Base-by-base conservation (phyloP, 495 filamentous ascomycete species). In the Aeminium ludgeri region DNA sequence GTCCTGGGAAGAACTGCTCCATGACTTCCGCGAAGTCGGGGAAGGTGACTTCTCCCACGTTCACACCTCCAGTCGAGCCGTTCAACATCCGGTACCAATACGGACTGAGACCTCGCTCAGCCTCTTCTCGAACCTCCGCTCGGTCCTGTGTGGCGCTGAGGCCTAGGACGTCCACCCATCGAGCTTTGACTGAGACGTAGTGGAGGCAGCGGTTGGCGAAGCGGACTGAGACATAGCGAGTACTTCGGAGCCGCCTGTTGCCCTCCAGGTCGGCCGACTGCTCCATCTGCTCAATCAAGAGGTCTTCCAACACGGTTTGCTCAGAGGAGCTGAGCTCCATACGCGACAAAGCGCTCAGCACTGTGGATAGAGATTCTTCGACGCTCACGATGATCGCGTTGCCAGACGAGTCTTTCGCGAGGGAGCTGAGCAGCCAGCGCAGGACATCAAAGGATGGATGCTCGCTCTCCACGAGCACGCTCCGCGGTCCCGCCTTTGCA, bases 181-280 rank as follows among this genome's bases (percentile, higher is more conserved):
- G 73, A 30, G 78, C 89, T 16, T 74, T 65, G 10, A 84, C 67
- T 52, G 91, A 83, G 28, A 61, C 65, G 46, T 79, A 95, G 1
- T 78, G 74, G 10, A 97, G 65, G 51, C 84, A 92, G n/a, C 80
- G 67, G 50, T 95, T 95, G 2, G 85, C 80, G 65, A 86, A 95
- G 18, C 85, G 78, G 3, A 89, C 72, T n/a, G 80, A 79, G 15
- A 80, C 73, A 59, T 84, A 87, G 6, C 82, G 74, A 36, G 78
- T 76, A 39, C 74, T 79, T 41, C 84, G 33, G 6, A 48, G 13
- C 10, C 48, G 40, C 34, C 49, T 42, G 31, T 32, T 29, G 30
- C 51, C 52, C 42, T 46, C 49, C 35, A 57, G 55, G 37, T 52
- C 56, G 20, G 34, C 34, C 41, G 56, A 53, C 43, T 54, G 48